A percentile compares a stretch with the other conserved stretches of the same genome.
These are phyloP conservation scores for Venturia nashicola DNA, from an alignment of 2,329 filamentous ascomycete genomes.

Conservation along the genomic window DNA sequence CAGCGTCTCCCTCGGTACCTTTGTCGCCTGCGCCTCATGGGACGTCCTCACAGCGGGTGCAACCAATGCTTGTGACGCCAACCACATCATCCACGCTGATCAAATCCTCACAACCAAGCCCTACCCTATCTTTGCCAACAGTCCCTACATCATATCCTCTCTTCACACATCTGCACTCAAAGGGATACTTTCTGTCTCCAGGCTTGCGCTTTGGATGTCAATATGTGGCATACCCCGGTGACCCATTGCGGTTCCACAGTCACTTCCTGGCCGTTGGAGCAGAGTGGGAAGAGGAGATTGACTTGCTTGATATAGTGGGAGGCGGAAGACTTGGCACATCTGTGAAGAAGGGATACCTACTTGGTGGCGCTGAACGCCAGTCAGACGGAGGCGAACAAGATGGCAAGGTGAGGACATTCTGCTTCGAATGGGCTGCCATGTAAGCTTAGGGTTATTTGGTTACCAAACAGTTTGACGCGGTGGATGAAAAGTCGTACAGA, in stretches of 20 bases:
- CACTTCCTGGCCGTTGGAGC: constrained; percentile 82
- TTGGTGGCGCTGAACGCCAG: constrained; percentile 50
- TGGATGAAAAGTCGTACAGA: background rate
- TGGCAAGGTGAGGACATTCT: constrained; percentile 55
- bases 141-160: constrained; percentile 54
- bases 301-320: constrained; percentile 71
- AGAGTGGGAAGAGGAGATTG: constrained; percentile 78
- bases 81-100: constrained; percentile 19
- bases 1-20: background rate
- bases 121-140: constrained; percentile 14
- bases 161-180: constrained; percentile 66
- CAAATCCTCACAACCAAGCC: constrained; percentile 8
- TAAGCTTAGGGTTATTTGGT: constrained; percentile 30
- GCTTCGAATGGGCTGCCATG: constrained; percentile 90
- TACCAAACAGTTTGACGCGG: background rate
- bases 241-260: constrained; percentile 87
- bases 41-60: constrained; percentile 3
- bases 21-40: background rate
- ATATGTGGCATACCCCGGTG: constrained; percentile 90
- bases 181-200: constrained; percentile 78
- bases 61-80: constrained; percentile 27
- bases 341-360: constrained; percentile 88
- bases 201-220: constrained; percentile 89
- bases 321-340: constrained; percentile 82
- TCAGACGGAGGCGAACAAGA: constrained; percentile 23